Evolutionary conservation across 345 rosid genomes (phyloP).

Genomic region (Erucastrum elatum): DNA sequence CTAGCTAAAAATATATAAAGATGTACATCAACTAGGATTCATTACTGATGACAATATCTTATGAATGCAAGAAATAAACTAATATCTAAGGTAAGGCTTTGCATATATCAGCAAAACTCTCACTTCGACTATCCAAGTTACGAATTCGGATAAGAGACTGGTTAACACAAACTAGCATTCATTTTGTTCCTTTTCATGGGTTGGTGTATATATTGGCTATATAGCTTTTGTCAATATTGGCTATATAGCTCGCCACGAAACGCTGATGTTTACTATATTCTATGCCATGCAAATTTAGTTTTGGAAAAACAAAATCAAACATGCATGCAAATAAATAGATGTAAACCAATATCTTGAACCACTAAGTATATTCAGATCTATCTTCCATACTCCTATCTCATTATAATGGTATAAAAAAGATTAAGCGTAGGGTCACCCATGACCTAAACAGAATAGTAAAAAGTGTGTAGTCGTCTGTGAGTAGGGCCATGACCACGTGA

Average conservation of each 20-base stretch:
- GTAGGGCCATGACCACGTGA: slow-evolving; percentile 43
- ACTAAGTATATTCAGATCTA: slow-evolving; percentile 4
- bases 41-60: neutral
- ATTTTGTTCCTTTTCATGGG: neutral
- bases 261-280: neutral
- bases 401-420: neutral
- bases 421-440: slow-evolving; percentile 21
- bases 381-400: slow-evolving; percentile 11
- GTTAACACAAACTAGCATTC: neutral
- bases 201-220: neutral
- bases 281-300: neutral
- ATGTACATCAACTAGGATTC: neutral
- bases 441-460: slow-evolving; percentile 40
- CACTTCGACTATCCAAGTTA: neutral
- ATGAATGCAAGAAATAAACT: neutral
- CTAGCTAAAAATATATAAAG: neutral
- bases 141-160: neutral
- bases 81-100: neutral
- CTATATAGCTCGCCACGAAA: neutral
- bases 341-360: neutral
- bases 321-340: neutral
- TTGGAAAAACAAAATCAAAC: neutral
- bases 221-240: neutral
- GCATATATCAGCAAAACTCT: neutral
- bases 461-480: slow-evolving; percentile 37